Percentiles rank a stretch among this genome's conserved stretches.
Evolutionary conservation across 148 eudicot species (phyloP).

Genomic region (Diospyros lotus): DNA sequence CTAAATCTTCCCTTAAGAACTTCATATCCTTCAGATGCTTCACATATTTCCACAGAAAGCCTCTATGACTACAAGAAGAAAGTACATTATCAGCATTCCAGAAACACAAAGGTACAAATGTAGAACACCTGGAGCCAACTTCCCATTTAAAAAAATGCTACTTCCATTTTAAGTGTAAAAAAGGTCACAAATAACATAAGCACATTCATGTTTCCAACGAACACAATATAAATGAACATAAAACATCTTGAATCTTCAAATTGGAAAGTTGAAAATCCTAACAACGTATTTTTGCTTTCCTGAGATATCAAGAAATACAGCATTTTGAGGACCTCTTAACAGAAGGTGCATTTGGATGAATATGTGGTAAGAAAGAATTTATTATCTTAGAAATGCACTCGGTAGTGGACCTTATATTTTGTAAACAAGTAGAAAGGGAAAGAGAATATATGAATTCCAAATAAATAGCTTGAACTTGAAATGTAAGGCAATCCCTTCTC

Average conservation of each 20-base stretch:
- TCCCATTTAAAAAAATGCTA: not conserved
- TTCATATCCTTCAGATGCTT: conserved; percentile 74
- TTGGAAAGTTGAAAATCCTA: not conserved
- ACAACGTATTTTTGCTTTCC: not conserved
- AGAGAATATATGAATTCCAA: not conserved
- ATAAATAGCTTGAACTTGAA: not conserved
- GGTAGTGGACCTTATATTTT: not conserved
- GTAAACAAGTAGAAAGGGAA: not conserved
- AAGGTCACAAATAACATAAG: not conserved
- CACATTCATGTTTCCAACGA: not conserved
- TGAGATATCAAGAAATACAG: not conserved
- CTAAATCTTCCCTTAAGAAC: conserved; percentile 81
- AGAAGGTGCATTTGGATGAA: too few species aligned
- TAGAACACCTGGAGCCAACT: not conserved
- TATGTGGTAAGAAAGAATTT: not conserved
- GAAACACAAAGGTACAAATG: not conserved
- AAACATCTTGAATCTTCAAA: not conserved
- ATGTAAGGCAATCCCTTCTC: not conserved
- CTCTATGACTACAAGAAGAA: conserved; percentile 63
- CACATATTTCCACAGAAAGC: conserved; percentile 74
- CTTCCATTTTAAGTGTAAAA: not conserved
- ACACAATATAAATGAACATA: not conserved
- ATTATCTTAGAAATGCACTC: not conserved
- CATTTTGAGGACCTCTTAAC: not conserved
- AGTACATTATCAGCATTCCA: conserved; percentile 8